A percentile compares a stretch with the other conserved stretches of the same genome.
Evolutionary conservation across 2,329 filamentous ascomycete species (phyloP).

Genomic region (Pyrenochaeta sp.): DNA sequence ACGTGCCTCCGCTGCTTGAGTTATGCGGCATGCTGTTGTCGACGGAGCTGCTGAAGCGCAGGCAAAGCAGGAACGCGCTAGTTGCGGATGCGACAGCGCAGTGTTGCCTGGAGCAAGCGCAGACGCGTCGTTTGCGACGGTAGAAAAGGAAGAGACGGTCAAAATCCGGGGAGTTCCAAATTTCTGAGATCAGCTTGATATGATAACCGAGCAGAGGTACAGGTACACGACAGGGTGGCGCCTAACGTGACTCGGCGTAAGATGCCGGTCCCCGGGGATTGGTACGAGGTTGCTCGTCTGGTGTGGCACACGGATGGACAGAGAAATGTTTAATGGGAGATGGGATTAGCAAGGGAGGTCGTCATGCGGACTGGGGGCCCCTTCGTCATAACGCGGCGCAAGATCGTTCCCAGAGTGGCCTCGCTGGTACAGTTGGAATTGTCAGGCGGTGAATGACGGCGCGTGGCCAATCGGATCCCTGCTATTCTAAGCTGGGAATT

Average conservation of each 20-base stretch:
- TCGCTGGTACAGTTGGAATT: conserved; percentile 23
- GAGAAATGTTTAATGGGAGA: conserved; percentile 27
- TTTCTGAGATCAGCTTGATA: conserved; percentile 12
- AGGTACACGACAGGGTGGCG: conserved; percentile 24
- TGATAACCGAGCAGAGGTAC: conserved; percentile 23
- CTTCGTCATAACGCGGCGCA: conserved; percentile 27
- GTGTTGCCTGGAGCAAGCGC: conserved; percentile 24
- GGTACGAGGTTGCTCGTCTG: conserved; percentile 19
- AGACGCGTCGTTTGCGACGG: conserved; percentile 4
- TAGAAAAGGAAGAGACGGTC: conserved; percentile 6
- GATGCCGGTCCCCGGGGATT: conserved; percentile 30
- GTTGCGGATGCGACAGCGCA: conserved; percentile 23
- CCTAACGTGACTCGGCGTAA: conserved; percentile 37
- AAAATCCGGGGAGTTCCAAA: conserved; percentile 1
- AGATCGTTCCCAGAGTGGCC: conserved; percentile 25
- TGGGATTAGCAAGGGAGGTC: conserved; percentile 23
- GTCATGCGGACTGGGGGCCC: conserved; percentile 24
- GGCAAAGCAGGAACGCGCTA: conserved; percentile 8
- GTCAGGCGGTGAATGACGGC: conserved; percentile 28
- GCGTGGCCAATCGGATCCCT: conserved; percentile 26
- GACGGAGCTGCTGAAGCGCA: conserved; percentile 17
- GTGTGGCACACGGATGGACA: conserved; percentile 25
- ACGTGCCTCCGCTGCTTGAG: conserved; percentile 46
- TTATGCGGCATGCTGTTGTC: conserved; percentile 36
- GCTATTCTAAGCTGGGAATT: conserved; percentile 33